Evolutionary conservation across 169 alveolate genomes (phyloP), one percentile per base, ranked within the genome.

Genomic region (Plasmodium coatneyi): DNA sequence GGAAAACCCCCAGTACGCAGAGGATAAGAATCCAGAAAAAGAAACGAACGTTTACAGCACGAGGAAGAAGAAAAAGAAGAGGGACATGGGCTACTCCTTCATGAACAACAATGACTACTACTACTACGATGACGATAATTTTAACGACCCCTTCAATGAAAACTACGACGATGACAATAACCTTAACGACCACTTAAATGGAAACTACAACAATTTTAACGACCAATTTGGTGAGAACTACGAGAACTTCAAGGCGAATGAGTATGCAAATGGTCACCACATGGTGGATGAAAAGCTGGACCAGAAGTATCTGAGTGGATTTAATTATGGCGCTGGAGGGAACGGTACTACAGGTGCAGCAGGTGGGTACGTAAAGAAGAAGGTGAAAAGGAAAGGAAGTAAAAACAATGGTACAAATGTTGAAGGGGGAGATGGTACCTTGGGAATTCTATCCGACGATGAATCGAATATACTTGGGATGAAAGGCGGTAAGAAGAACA

Each of bases 1-100:
- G 25, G 60, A 49, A 12, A 54, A 32, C 71, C 7, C 76, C 19
- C 34, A 74, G 32, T 46, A 39, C 66, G 39, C 52, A 74, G 86
- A 86, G 43, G 54, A 30, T 12, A 43, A 16, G 39, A 86, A 16
- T 52, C 36, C 36, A 52, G 93, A 76, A 49, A 86, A 86, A 25
- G 93, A 86, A 74, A 74, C 71, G 2, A 86, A 86, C 43, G 93
- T 76, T 49, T 72, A 74, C 39, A 83, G 71, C 22, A 86, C 93
- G 12, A 82, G 84, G 28, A 74, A 78, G 43, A 84, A 84, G 81
- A 84, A 84, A 22, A 84, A 84, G 22, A 86, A 86, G 19, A 80
- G 71, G 6, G 46, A 83, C 52, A 46, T 34, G 0, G n/a, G 2
- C 14, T 82, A 82, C 41, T 70, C 34, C 16, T 52, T 30, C 22